A percentile compares a stretch with the other conserved stretches of the same genome.
Evolutionary conservation across 1,139 yeast species (phyloP).

Genomic region (Magnusiomyces tetraspermus): DNA sequence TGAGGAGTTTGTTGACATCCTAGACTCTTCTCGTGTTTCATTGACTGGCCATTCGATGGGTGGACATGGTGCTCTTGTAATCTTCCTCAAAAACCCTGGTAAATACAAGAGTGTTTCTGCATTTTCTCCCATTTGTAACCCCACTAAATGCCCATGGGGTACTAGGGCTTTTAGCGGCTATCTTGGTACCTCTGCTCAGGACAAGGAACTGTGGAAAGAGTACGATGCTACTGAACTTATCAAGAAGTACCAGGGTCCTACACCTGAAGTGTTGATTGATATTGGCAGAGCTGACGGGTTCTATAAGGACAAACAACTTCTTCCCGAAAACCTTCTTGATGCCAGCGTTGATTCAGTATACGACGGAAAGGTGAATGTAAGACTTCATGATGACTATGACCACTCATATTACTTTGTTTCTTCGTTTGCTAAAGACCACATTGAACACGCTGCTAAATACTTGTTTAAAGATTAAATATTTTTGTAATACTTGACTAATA

Average conservation of each 20-base stretch:
- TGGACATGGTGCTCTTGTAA: slow-evolving; percentile 83
- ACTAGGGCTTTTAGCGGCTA: slow-evolving; percentile 72
- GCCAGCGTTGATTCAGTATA: slow-evolving; percentile 57
- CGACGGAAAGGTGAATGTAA: slow-evolving; percentile 51
- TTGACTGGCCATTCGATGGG: slow-evolving; percentile 98
- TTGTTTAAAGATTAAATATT: slow-evolving; percentile 26
- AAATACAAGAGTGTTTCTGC: slow-evolving; percentile 78
- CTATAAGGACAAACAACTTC: slow-evolving; percentile 56
- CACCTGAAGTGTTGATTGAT: slow-evolving; percentile 65
- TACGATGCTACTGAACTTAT: slow-evolving; percentile 79
- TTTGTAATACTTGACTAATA: background rate
- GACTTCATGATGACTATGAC: slow-evolving; percentile 74
- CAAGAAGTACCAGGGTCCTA: slow-evolving; percentile 43
- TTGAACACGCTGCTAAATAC: slow-evolving; percentile 75
- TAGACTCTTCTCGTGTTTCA: slow-evolving; percentile 53
- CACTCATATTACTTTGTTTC: slow-evolving; percentile 85
- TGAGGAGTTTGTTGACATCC: slow-evolving; percentile 26
- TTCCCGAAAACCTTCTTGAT: slow-evolving; percentile 61
- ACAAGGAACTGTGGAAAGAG: slow-evolving; percentile 46
- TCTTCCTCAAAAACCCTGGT: slow-evolving; percentile 66
- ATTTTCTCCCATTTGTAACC: slow-evolving; percentile 83
- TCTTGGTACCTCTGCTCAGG: slow-evolving; percentile 48
- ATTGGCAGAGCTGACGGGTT: slow-evolving; percentile 73
- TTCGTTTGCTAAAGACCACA: slow-evolving; percentile 74
- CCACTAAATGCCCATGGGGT: slow-evolving; percentile 75